Percentiles rank a stretch among this genome's conserved stretches.
Evolutionary conservation across 1,284 basidiomycete species (phyloP).

Genomic region (Kalmanozyma brasiliensis): DNA sequence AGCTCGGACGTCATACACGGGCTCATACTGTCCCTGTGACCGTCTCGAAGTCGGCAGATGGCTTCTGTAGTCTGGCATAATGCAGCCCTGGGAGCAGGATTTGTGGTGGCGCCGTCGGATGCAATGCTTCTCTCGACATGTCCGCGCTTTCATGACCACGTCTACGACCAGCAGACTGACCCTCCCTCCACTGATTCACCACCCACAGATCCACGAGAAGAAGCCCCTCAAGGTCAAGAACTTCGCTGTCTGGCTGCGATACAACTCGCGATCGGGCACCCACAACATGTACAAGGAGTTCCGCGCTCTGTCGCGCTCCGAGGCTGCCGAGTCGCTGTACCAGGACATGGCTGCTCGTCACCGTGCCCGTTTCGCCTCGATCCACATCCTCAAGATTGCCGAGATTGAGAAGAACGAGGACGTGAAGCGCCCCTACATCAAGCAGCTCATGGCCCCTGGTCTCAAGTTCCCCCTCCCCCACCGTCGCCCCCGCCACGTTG

Average conservation of each 20-base stretch:
- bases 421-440: slow-evolving; percentile 87
- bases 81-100: too few relatives aligned
- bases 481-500: slow-evolving; percentile 72
- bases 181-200: not conserved
- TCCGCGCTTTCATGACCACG: not conserved
- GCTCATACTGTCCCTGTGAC: too few relatives aligned
- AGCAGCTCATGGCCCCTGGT: slow-evolving; percentile 87
- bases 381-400: slow-evolving; percentile 93
- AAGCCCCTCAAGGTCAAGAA: slow-evolving; percentile 98
- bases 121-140: not conserved
- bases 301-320: slow-evolving; percentile 92
- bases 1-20: too few relatives aligned
- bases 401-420: slow-evolving; percentile 93
- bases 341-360: slow-evolving; percentile 99
- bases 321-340: slow-evolving; percentile 96
- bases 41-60: too few relatives aligned
- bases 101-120: not conserved
- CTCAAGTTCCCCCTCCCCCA: slow-evolving; percentile 99
- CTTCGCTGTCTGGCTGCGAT: slow-evolving; percentile 99
- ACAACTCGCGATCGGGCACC: slow-evolving; percentile 73
- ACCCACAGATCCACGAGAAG: slow-evolving; percentile 76
- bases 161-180: slow-evolving; percentile 18
- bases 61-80: too few relatives aligned
- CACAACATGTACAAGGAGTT: slow-evolving; percentile 82
- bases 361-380: slow-evolving; percentile 98